These are phyloP conservation scores for Lyophyllum decastes DNA, from an alignment of 768 basidiomycete genomes.

Conservation along the genomic window DNA sequence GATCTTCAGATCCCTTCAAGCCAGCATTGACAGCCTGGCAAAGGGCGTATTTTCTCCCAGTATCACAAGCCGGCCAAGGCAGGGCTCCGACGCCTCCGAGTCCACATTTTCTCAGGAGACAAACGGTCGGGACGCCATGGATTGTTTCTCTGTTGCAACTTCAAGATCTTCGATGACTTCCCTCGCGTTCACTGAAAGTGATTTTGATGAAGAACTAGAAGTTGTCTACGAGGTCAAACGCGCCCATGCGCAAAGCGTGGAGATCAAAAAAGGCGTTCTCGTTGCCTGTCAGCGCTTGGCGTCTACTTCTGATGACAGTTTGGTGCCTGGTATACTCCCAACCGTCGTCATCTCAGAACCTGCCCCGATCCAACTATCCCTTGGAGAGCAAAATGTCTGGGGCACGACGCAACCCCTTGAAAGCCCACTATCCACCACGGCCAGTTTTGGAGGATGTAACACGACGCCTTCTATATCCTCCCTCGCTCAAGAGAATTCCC, in stretches of 20 bases:
- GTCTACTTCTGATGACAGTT: neutral
- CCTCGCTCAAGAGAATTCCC: slow-evolving; percentile 16
- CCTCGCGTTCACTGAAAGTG: slow-evolving; percentile 18
- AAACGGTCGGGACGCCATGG: slow-evolving; percentile 17
- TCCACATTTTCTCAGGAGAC: slow-evolving; percentile 31
- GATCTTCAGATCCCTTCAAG: slow-evolving; percentile 24
- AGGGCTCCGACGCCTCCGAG: slow-evolving; percentile 32
- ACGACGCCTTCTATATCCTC: slow-evolving; percentile 17
- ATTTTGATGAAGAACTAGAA: slow-evolving; percentile 26
- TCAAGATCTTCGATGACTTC: slow-evolving; percentile 25
- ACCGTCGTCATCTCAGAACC: slow-evolving; percentile 25
- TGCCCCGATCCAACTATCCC: slow-evolving; percentile 3
- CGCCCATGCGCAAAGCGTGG: slow-evolving; percentile 50
- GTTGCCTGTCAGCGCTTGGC: slow-evolving; percentile 31
- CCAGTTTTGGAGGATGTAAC: neutral
- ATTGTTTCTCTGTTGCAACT: slow-evolving; percentile 16
- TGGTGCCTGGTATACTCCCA: slow-evolving; percentile 14
- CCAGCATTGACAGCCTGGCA: slow-evolving; percentile 23
- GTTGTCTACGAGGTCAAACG: slow-evolving; percentile 45
- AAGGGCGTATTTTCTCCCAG: slow-evolving; percentile 8
- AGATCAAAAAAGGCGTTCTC: slow-evolving; percentile 48
- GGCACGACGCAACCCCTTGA: slow-evolving; percentile 5
- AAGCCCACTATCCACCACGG: slow-evolving; percentile 4
- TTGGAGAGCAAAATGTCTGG: slow-evolving; percentile 7
- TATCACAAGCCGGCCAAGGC: slow-evolving; percentile 22